A percentile compares a stretch with the other conserved stretches of the same genome.
These are phyloP conservation scores for Marasmius fiardii DNA, from an alignment of 1,284 basidiomycete genomes.

Conservation along the genomic window DNA sequence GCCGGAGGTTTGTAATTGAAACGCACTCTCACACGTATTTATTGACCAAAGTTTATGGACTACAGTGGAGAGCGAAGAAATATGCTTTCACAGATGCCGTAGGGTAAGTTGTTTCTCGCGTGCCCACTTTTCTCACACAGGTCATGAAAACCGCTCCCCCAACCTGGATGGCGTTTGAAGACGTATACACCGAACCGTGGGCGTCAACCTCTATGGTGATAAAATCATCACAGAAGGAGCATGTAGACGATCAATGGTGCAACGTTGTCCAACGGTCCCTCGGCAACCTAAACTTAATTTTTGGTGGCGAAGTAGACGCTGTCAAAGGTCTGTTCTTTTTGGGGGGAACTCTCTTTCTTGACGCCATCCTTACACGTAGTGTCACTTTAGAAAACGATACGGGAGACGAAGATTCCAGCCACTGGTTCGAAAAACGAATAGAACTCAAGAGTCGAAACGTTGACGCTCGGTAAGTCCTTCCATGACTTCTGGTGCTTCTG, in stretches of 20 bases:
- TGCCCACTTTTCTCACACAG: not conserved
- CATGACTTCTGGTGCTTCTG: not conserved
- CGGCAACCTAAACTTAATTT: constrained; percentile 4
- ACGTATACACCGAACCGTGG: not conserved
- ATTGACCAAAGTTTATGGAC: too few species aligned
- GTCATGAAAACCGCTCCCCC: too few species aligned
- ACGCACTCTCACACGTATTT: not conserved
- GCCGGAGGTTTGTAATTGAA: constrained; percentile 1
- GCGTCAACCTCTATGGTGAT: not conserved
- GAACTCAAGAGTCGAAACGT: not conserved
- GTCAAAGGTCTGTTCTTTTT: constrained; percentile 1
- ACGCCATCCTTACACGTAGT: not conserved
- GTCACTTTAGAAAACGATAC: not conserved
- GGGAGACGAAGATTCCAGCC: not conserved
- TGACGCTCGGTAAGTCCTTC: not conserved
- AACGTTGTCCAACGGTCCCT: constrained; percentile 2
- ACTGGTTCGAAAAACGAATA: not conserved
- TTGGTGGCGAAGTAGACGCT: constrained; percentile 8
- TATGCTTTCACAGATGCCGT: constrained; percentile 1
- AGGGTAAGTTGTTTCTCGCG: not conserved
- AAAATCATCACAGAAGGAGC: not conserved
- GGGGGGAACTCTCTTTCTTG: not conserved
- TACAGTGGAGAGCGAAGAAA: not conserved
- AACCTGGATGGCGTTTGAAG: constrained; percentile 6
- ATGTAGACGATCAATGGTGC: constrained; percentile 1